Evolutionary conservation across 148 eudicot species (phyloP).

Genomic region (Limonium bicolor): DNA sequence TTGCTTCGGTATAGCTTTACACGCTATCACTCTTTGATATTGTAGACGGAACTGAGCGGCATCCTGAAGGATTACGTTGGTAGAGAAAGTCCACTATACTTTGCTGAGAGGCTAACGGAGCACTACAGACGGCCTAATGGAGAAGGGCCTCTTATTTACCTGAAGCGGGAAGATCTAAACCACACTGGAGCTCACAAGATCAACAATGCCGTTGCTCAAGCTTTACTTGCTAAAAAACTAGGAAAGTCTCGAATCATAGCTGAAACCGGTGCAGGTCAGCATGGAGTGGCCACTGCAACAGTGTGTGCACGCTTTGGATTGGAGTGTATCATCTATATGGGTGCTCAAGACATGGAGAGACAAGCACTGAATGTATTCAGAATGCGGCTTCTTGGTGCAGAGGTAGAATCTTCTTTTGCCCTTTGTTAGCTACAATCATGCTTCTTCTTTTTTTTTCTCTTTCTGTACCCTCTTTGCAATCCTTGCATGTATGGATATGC

Average conservation of each 20-base stretch:
- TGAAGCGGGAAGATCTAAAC: conserved; percentile 64
- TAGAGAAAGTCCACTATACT: conserved; percentile 61
- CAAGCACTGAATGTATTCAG: conserved; percentile 54
- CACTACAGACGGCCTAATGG: conserved; percentile 43
- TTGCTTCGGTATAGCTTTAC: too few species aligned
- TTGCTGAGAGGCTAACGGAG: conserved; percentile 53
- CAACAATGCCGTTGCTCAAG: conserved; percentile 64
- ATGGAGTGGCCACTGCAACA: conserved; percentile 68
- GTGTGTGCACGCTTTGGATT: conserved; percentile 59
- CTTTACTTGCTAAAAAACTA: conserved; percentile 47
- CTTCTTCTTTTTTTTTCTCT: too few species aligned
- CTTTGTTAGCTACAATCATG: too few species aligned
- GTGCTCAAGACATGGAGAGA: conserved; percentile 70
- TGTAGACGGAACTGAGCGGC: conserved; percentile 46
- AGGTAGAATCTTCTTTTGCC: conserved; percentile 21
- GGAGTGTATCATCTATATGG: conserved; percentile 47
- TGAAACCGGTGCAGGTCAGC: conserved; percentile 74
- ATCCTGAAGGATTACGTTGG: conserved; percentile 54
- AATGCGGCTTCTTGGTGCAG: conserved; percentile 66
- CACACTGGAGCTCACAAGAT: conserved; percentile 61
- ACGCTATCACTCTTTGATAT: too few species aligned
- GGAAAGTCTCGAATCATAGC: conserved; percentile 59
- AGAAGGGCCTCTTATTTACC: conserved; percentile 48
- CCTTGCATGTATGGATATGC: too few species aligned
- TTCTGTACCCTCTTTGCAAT: too few species aligned